A percentile compares a stretch with the other conserved stretches of the same genome.
phyloP scores from a whole-genome alignment of 129 eudicot genomes.

The Chrysanthemum seticuspe region DNA sequence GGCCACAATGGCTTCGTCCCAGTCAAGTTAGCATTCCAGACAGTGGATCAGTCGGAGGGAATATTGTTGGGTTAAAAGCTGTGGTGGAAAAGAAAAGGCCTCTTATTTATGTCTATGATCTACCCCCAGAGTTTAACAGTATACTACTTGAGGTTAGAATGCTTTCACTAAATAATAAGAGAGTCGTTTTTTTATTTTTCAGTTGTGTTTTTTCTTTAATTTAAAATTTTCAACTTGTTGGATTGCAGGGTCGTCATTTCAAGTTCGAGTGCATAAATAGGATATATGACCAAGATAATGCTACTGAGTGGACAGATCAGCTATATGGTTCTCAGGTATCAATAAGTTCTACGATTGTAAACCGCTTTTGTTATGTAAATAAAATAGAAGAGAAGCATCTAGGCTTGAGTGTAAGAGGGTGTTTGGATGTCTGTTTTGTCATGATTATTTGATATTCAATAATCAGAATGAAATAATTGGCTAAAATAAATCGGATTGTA shows the following conservation, averaged over 20 bases:
- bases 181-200: background rate
- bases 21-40: slow-evolving; percentile 65
- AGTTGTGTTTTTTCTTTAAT: background rate
- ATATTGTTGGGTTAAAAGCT: slow-evolving; percentile 49
- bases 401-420: too few relatives aligned
- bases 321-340: slow-evolving; percentile 97
- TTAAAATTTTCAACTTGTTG: slow-evolving; percentile 8
- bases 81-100: slow-evolving; percentile 87
- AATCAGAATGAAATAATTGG: background rate
- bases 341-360: slow-evolving; percentile 12
- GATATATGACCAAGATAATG: slow-evolving; percentile 73
- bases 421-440: too few relatives aligned
- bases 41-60: slow-evolving; percentile 27
- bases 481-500: background rate
- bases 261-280: slow-evolving; percentile 89
- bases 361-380: too few relatives aligned
- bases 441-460: background rate
- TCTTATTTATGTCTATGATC: slow-evolving; percentile 83
- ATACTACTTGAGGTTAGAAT: slow-evolving; percentile 81
- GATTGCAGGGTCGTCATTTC: slow-evolving; percentile 89
- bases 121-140: slow-evolving; percentile 88
- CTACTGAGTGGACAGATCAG: slow-evolving; percentile 79
- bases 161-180: slow-evolving; percentile 16
- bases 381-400: too few relatives aligned
- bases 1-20: slow-evolving; percentile 96